Base-by-base conservation (phyloP, 1,284 basidiomycete genomes). In the Binderoboletus segoi region DNA sequence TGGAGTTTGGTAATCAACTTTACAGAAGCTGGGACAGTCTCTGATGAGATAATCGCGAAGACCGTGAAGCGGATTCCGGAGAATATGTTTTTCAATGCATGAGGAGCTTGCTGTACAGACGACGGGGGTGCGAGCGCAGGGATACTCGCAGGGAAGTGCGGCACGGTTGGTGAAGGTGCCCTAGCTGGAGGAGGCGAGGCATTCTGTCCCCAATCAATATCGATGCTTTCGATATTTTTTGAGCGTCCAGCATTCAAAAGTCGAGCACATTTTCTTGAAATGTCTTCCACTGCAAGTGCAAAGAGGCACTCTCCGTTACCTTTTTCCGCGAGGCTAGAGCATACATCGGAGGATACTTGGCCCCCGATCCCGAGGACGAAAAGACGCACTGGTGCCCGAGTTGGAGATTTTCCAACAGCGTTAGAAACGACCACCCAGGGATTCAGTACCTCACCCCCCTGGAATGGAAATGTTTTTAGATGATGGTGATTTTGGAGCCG, bases 311-410 rank as follows among this genome's bases (percentile, higher is more conserved):
- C 70, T 7, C 84, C 84, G 20, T 79, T 75, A 2, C 84, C 84
- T 2, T 72, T 73, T 15, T 70, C 63, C 2, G 84, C 82, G 20
- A 86, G 79, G 4, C 74, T 68, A 61, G 80, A 74, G 60, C 82
- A 84, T 60, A 80, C 71, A 1, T 73, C 78, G 11, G 73, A 80
- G 8, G 84, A 85, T 11, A 80, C 77, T 2, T 61, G 62, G 38
- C 67, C 50, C 12, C 84, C 84, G n/a, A 86, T 83, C 0, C 83
- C 84, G 2, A 86, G 74, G 6, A 77, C 75, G 54, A 83, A 86
- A 1, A 85, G 73, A 12, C 81, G 80, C 3, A 82, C 57, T 11
- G 71, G 73, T 0, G 75, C 72, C 2, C 64, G 46, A 0, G 56
- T 52, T n/a, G 59, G 54, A 18, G 63, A 61, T 30, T 51, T 53